These are phyloP conservation scores for Petunia hybrid DNA, from an alignment of 305 asterid species.

Conservation along the genomic window DNA sequence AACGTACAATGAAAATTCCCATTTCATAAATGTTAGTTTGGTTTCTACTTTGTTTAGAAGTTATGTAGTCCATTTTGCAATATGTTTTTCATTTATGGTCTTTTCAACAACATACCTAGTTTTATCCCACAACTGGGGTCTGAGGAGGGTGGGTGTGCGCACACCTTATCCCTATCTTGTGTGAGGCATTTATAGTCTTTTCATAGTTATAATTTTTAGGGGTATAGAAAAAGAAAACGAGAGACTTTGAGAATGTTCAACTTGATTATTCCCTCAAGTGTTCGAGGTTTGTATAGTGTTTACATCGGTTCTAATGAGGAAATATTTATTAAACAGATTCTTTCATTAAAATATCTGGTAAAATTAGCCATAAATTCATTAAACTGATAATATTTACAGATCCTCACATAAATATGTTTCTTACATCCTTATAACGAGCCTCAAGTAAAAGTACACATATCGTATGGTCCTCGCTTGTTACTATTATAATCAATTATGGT, in stretches of 20 bases:
- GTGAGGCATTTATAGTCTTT: neutral
- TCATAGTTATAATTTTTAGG: neutral
- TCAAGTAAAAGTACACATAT: neutral
- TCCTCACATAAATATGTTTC: neutral
- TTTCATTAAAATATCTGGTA: neutral
- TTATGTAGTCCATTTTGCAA: neutral
- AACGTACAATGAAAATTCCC: neutral
- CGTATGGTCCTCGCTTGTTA: neutral
- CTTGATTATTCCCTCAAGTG: neutral
- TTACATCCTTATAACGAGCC: neutral
- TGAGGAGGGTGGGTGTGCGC: too few species aligned
- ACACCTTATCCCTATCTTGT: too few species aligned
- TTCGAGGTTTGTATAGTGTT: neutral
- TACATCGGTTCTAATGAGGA: neutral
- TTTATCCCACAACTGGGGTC: too few species aligned
- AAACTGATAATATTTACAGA: conserved; percentile 2
- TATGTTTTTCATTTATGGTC: neutral
- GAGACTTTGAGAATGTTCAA: neutral
- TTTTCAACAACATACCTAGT: neutral
- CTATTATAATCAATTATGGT: neutral
- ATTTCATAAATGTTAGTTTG: neutral
- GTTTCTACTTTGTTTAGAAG: conserved; percentile 3
- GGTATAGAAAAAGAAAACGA: neutral
- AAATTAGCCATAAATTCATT: neutral
- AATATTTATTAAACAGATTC: neutral